phyloP scores from a whole-genome alignment of 2,329 filamentous ascomycete species.

The Penicillium concentricum region DNA sequence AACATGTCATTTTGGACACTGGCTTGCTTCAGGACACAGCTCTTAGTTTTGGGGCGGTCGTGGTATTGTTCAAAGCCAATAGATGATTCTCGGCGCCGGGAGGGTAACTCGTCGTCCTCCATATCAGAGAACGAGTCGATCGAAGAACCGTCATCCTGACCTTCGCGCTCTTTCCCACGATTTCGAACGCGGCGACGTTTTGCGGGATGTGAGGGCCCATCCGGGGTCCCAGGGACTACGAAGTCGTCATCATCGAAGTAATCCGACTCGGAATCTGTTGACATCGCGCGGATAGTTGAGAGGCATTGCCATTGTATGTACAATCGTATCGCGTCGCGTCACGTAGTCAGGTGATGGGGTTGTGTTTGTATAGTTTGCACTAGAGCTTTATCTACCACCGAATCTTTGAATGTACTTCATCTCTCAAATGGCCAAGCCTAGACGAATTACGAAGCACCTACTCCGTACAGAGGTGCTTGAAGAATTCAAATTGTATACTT shows the following conservation, averaged over 20 bases:
- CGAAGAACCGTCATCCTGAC: constrained; percentile 14
- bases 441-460: neutral
- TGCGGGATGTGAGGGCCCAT: constrained; percentile 26
- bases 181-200: constrained; percentile 37
- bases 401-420: neutral
- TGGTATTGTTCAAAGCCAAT: constrained; percentile 21
- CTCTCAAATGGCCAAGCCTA: neutral
- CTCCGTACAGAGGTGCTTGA: neutral
- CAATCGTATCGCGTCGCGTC: constrained; percentile 6
- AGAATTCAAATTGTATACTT: neutral
- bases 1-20: constrained; percentile 46
- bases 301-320: neutral
- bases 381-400: neutral
- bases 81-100: constrained; percentile 12
- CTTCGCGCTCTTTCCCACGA: constrained; percentile 8
- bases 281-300: constrained; percentile 23
- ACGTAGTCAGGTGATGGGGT: constrained; percentile 13
- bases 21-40: constrained; percentile 42
- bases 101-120: constrained; percentile 19
- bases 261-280: constrained; percentile 30
- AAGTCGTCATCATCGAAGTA: constrained; percentile 34
- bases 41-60: constrained; percentile 37
- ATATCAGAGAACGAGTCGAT: constrained; percentile 25
- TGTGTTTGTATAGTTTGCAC: constrained; percentile 13
- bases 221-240: constrained; percentile 24